Percentiles rank a stretch among this genome's conserved stretches.
Conservation (phyloP, 768 basidiomycete species). For the Infundibulicybe gibba region DNA sequence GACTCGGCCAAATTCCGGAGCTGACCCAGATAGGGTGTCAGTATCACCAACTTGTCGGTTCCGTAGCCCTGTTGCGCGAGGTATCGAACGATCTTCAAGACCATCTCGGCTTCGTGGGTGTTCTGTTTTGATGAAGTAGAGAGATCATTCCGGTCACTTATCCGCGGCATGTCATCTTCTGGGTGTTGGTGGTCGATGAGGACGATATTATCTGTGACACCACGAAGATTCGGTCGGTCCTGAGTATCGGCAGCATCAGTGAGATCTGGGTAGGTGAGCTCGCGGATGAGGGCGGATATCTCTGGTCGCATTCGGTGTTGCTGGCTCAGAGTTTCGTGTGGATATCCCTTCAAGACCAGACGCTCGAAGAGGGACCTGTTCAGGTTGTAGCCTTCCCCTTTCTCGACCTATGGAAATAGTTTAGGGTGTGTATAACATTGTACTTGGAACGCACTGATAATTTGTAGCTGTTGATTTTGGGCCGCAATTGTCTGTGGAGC, state of each 20-base stretch:
- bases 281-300: conserved; percentile 58
- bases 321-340: conserved; percentile 48
- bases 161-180: conserved; percentile 42
- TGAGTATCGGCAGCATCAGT: conserved; percentile 48
- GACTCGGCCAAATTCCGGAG: conserved; percentile 44
- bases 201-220: conserved; percentile 53
- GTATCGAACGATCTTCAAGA: conserved; percentile 62
- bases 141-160: conserved; percentile 45
- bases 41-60: conserved; percentile 54
- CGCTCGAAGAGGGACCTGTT: conserved; percentile 71
- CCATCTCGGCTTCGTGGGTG: conserved; percentile 55
- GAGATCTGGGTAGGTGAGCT: conserved; percentile 64
- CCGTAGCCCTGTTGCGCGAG: conserved; percentile 67
- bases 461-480: conserved; percentile 63
- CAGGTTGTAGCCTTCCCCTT: conserved; percentile 62
- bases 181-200: conserved; percentile 56
- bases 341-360: conserved; percentile 57
- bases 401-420: conserved; percentile 36
- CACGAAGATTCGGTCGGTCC: conserved; percentile 48
- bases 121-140: conserved; percentile 60
- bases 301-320: conserved; percentile 79
- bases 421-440: not conserved
- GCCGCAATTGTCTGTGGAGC: conserved; percentile 57
- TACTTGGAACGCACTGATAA: conserved; percentile 34
- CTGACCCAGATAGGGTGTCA: conserved; percentile 72